Evolutionary conservation across 2,329 filamentous ascomycete genomes (phyloP), one percentile per base, ranked within the genome.

Genomic region (Aphanoascus verrucosus): DNA sequence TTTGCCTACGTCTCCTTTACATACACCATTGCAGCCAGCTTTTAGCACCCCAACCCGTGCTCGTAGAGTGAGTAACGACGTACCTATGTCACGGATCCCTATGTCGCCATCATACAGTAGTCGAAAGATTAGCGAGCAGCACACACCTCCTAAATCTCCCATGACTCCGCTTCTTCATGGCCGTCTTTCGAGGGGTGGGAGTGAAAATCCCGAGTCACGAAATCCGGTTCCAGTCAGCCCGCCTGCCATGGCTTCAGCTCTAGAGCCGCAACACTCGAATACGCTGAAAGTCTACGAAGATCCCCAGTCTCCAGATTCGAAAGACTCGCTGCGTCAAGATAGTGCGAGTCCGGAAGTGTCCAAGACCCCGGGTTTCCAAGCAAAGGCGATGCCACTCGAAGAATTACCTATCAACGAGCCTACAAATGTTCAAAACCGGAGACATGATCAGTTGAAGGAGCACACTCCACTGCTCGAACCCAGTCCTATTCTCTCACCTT

Each of bases 241-340:
- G 14, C 20, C 48, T 31, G 2, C 14, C 19, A 37, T 31, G n/a
- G 15, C 8, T n/a, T 32, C 20, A 12, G 15, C 32, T 37, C 6
- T 19, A 31, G 20, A 38, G 12, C 7, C 31, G 9, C 50, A 46
- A 40, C 1, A 8, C 5, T 42, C 49, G 19, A 58, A 58, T 32
- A 53, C 52, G 11, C 51, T 77, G 2, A 73, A 73, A 50, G 75
- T 77, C 28, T 78, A 77, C 57, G 77, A 80, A 62, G 77, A 79
- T 57, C 75, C 75, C 1, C 73, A 75, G 51, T 70, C 64, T 2
- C 63, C 61, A 42, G 52, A 54, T 15, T 54, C 58, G n/a, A 63
- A 64, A 38, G 63, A 66, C 59, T 56, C 54, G 28, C 59, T 54
- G 40, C 43, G 54, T 43, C 53, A 54, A 31, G 31, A 55, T 41